These are phyloP conservation scores for Plasmodium yoelii DNA, from an alignment of 169 alveolate species.

Conservation along the genomic window DNA sequence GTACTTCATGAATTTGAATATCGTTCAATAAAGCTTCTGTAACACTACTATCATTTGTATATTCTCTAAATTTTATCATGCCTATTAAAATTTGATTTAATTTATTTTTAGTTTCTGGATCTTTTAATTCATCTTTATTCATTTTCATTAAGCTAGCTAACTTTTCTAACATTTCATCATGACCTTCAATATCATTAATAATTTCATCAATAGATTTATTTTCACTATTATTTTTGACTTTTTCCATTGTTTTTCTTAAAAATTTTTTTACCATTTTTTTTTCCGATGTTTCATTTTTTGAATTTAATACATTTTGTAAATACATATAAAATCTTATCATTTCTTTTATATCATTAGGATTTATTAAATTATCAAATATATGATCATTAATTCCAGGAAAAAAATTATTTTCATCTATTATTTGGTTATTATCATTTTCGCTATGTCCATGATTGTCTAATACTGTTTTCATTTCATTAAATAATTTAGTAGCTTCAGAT, in stretches of 20 bases:
- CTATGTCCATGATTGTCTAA: neutral
- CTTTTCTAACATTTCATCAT: slow-evolving; percentile 67
- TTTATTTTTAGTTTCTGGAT: slow-evolving; percentile 53
- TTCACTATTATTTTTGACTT: slow-evolving; percentile 57
- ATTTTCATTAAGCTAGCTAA: slow-evolving; percentile 60
- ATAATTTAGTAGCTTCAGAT: slow-evolving; percentile 35
- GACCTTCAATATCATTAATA: slow-evolving; percentile 72
- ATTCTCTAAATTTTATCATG: slow-evolving; percentile 64
- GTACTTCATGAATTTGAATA: slow-evolving; percentile 51
- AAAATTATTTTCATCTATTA: slow-evolving; percentile 8
- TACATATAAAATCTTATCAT: slow-evolving; percentile 71
- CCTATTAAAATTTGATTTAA: slow-evolving; percentile 74
- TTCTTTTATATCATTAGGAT: slow-evolving; percentile 62
- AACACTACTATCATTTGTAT: slow-evolving; percentile 47
- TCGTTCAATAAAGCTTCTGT: slow-evolving; percentile 42
- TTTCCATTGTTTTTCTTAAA: slow-evolving; percentile 73
- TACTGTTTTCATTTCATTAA: slow-evolving; percentile 32
- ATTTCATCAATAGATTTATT: slow-evolving; percentile 71
- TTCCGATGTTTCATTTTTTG: slow-evolving; percentile 66
- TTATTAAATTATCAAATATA: slow-evolving; percentile 50
- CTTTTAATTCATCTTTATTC: slow-evolving; percentile 30
- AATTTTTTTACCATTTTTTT: slow-evolving; percentile 74
- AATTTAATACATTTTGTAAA: slow-evolving; percentile 58
- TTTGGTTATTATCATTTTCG: slow-evolving; percentile 1
- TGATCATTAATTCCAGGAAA: neutral